phyloP scores from a whole-genome alignment of 2,329 filamentous ascomycete genomes.

The Cladosporium velox region DNA sequence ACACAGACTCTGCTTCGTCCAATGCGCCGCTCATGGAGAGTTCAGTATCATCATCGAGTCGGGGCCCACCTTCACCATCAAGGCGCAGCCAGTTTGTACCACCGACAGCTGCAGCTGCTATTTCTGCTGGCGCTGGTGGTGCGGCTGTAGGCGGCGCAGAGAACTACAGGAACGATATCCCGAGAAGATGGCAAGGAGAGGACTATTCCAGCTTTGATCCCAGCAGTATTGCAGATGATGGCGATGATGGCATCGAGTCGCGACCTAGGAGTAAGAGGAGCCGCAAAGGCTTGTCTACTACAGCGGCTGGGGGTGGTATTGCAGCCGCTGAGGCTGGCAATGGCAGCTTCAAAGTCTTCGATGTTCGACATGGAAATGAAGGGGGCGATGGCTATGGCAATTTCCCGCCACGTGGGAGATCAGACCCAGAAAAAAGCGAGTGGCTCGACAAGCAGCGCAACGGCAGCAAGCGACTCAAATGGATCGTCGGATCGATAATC shows the following conservation, averaged over 20 bases:
- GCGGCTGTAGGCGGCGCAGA: slow-evolving; percentile 17
- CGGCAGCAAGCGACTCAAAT: slow-evolving; percentile 66
- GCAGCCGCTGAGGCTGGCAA: slow-evolving; percentile 28
- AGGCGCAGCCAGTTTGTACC: slow-evolving; percentile 20
- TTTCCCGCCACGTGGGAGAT: slow-evolving; percentile 38
- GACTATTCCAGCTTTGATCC: slow-evolving; percentile 61
- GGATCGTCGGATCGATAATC: slow-evolving; percentile 67
- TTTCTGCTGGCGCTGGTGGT: slow-evolving; percentile 19
- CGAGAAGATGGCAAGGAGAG: slow-evolving; percentile 26
- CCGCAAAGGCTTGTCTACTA: slow-evolving; percentile 31
- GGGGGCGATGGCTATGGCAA: slow-evolving; percentile 44
- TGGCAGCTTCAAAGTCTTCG: slow-evolving; percentile 32
- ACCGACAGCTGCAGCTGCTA: slow-evolving; percentile 16
- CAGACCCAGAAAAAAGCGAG: slow-evolving; percentile 61
- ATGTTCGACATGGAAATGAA: slow-evolving; percentile 50
- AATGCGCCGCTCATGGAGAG: slow-evolving; percentile 30
- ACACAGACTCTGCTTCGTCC: slow-evolving; percentile 30
- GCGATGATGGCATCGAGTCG: slow-evolving; percentile 80
- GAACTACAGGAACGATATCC: slow-evolving; percentile 23
- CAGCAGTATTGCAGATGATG: slow-evolving; percentile 83
- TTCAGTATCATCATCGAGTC: slow-evolving; percentile 5
- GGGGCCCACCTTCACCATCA: slow-evolving; percentile 18
- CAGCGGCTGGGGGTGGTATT: slow-evolving; percentile 43
- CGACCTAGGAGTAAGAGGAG: slow-evolving; percentile 19
- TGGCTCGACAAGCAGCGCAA: slow-evolving; percentile 63